A percentile compares a stretch with the other conserved stretches of the same genome.
Conservation (phyloP, 2,329 filamentous ascomycete genomes). For the Chrysoporthe cubensis region DNA sequence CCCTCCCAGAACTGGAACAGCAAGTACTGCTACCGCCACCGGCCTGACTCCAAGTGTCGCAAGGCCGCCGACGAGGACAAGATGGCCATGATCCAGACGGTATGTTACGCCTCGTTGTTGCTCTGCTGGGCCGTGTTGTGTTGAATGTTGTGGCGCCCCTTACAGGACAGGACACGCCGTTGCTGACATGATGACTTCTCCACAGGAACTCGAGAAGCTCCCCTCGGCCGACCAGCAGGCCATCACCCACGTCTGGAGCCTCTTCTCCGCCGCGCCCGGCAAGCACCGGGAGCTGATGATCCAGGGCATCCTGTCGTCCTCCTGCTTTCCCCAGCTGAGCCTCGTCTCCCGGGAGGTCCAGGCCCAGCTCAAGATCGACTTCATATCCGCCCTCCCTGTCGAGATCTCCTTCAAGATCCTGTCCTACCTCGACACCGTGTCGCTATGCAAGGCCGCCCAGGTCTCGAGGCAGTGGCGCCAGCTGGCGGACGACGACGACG, state of each 20-base stretch:
- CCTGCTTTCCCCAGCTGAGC: constrained; percentile 96
- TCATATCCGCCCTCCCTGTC: constrained; percentile 82
- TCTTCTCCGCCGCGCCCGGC: constrained; percentile 92
- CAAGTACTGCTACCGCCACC: constrained; percentile 93
- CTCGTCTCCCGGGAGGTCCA: constrained; percentile 88
- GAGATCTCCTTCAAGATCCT: constrained; percentile 95
- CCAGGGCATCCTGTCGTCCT: constrained; percentile 93
- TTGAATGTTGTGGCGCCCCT: too few species aligned
- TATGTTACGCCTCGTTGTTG: constrained; percentile 45
- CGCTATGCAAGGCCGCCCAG: constrained; percentile 92
- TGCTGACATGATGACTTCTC: constrained; percentile 33
- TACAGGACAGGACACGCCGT: constrained; percentile 6
- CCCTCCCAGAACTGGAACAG: constrained; percentile 59
- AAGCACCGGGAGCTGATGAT: constrained; percentile 97
- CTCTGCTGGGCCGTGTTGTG: too few species aligned
- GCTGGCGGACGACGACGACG: constrained; percentile 94
- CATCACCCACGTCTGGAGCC: constrained; percentile 95
- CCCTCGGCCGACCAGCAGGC: constrained; percentile 88
- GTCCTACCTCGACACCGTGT: constrained; percentile 89
- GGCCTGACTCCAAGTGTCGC: constrained; percentile 91
- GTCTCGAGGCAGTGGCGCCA: constrained; percentile 87
- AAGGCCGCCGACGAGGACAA: constrained; percentile 92
- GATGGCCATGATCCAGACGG: constrained; percentile 92
- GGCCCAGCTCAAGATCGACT: constrained; percentile 97
- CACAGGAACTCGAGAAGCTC: constrained; percentile 77